phyloP scores from a whole-genome alignment of 83 land plant species.

The Picea engelmannii region DNA sequence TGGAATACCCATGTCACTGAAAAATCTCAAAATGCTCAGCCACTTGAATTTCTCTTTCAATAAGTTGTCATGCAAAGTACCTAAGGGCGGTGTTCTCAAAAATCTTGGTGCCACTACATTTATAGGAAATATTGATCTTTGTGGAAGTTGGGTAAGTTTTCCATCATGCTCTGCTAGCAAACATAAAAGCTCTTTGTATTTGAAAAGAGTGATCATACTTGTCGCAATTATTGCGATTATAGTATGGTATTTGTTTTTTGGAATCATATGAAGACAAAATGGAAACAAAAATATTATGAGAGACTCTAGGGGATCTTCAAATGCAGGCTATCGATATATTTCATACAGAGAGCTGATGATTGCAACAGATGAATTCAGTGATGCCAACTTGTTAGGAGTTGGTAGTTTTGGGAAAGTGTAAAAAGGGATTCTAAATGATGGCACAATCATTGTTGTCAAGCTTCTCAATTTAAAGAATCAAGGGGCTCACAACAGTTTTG shows the following conservation, averaged over 20 bases:
- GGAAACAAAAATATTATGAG: too few relatives aligned
- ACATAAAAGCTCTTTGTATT: background rate
- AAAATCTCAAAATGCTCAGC: slow-evolving; percentile 6
- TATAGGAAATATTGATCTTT: background rate
- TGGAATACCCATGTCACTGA: slow-evolving; percentile 22
- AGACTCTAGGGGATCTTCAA: background rate
- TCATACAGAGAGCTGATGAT: slow-evolving; percentile 12
- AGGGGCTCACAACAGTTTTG: too few relatives aligned
- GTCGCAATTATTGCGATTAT: background rate
- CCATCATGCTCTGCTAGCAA: background rate
- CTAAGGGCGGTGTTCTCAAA: background rate
- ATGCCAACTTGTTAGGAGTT: too few relatives aligned
- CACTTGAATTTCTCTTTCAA: background rate
- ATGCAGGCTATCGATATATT: background rate
- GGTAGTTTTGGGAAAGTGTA: too few relatives aligned
- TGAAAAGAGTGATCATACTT: background rate
- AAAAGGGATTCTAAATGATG: too few relatives aligned
- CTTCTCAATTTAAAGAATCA: too few relatives aligned
- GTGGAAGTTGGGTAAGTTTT: background rate
- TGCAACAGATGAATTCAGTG: too few relatives aligned
- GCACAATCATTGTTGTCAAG: too few relatives aligned
- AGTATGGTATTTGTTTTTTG: background rate
- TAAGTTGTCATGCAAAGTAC: background rate
- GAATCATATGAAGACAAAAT: background rate
- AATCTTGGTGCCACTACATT: background rate